These are phyloP conservation scores for Solanum raphanifolium DNA, from an alignment of 257 asterid genomes.

Conservation along the genomic window DNA sequence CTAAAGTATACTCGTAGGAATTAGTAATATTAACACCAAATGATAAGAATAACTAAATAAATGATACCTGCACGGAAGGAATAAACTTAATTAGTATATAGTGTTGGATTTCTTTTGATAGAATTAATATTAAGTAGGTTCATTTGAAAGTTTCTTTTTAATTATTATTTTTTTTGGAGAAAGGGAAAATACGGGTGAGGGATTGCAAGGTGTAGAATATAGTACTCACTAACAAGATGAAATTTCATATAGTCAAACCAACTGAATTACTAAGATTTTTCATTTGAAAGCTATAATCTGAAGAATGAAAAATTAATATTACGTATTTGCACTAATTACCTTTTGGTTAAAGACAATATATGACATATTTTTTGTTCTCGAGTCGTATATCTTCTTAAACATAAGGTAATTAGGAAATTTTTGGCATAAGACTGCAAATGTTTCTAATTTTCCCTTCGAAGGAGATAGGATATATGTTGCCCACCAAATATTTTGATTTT, in stretches of 20 bases:
- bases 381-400: background rate
- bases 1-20: background rate
- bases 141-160: too few relatives aligned
- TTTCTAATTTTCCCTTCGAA: background rate
- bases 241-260: too few relatives aligned
- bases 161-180: too few relatives aligned
- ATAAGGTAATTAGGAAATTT: background rate
- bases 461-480: too few relatives aligned
- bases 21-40: background rate
- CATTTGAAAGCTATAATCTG: too few relatives aligned
- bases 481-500: too few relatives aligned
- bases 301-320: too few relatives aligned
- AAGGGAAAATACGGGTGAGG: background rate
- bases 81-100: background rate
- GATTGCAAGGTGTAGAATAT: too few relatives aligned
- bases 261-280: too few relatives aligned
- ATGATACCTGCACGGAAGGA: background rate
- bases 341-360: background rate
- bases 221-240: too few relatives aligned
- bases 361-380: background rate
- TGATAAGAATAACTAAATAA: background rate
- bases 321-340: background rate
- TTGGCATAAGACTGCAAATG: background rate
- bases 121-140: background rate
- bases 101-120: background rate